Evolutionary conservation across 495 filamentous ascomycete species (phyloP).

Genomic region (Bacidia gigantensis): DNA sequence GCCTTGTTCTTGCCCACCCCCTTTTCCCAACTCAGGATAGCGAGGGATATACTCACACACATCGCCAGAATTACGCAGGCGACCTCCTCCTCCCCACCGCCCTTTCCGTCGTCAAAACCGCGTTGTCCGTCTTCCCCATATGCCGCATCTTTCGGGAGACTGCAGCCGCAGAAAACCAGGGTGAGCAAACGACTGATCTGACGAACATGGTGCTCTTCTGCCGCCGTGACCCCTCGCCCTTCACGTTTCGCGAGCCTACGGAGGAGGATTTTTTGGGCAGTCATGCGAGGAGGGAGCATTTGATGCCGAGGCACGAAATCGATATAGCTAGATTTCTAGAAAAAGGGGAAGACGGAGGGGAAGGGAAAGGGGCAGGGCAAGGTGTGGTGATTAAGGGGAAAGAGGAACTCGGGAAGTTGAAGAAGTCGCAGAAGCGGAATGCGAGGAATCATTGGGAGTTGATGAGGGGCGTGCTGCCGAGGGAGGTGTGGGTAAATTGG

Average conservation of each 20-base stretch:
- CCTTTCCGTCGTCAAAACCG: slow-evolving; percentile 57
- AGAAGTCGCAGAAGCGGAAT: slow-evolving; percentile 54
- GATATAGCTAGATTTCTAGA: slow-evolving; percentile 33
- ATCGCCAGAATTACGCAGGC: slow-evolving; percentile 84
- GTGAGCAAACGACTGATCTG: slow-evolving; percentile 49
- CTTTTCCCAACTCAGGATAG: neutral
- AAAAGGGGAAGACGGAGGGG: slow-evolving; percentile 19
- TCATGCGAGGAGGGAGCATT: slow-evolving; percentile 47
- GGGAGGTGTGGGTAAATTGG: slow-evolving; percentile 77
- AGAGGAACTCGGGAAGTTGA: slow-evolving; percentile 45
- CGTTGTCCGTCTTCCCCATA: slow-evolving; percentile 55
- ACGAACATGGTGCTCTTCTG: slow-evolving; percentile 75
- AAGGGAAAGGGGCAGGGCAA: slow-evolving; percentile 13
- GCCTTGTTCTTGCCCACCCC: neutral
- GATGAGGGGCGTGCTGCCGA: slow-evolving; percentile 75
- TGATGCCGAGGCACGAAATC: slow-evolving; percentile 65
- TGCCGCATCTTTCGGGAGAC: slow-evolving; percentile 75
- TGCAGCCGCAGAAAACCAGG: slow-evolving; percentile 11
- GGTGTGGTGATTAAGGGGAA: slow-evolving; percentile 25
- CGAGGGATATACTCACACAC: neutral
- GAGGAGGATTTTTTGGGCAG: slow-evolving; percentile 59
- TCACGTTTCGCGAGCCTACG: slow-evolving; percentile 56
- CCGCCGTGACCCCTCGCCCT: slow-evolving; percentile 29
- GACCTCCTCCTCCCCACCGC: slow-evolving; percentile 63
- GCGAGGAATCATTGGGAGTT: slow-evolving; percentile 80